phyloP scores from a whole-genome alignment of 176 grass and related monocot species.

The Phoenix roebelenii region DNA sequence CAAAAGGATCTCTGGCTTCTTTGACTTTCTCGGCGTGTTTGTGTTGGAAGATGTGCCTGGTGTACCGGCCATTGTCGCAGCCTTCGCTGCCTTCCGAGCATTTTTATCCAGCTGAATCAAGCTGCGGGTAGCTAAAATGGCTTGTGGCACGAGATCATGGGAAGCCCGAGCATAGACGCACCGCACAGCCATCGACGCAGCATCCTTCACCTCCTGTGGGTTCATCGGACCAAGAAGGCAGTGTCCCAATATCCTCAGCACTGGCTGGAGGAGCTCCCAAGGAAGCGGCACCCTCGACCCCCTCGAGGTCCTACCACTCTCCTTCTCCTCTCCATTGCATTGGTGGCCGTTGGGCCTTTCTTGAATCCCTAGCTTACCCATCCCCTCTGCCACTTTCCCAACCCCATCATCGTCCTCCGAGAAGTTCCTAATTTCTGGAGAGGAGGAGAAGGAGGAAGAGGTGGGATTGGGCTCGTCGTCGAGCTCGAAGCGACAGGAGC shows the following conservation, averaged over 20 bases:
- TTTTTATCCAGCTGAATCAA: conserved; percentile 91
- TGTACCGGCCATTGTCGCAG: conserved; percentile 6
- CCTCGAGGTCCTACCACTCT: conserved; percentile 7
- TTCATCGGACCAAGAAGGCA: conserved; percentile 81
- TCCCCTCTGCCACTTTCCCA: conserved; percentile 2
- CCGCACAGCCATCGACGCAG: conserved; percentile 52
- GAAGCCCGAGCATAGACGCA: conserved; percentile 78
- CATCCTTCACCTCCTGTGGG: conserved; percentile 56
- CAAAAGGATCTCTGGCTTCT: conserved; percentile 51
- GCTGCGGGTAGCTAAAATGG: conserved; percentile 77
- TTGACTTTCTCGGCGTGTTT: conserved; percentile 77
- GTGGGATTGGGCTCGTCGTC: conserved; percentile 32
- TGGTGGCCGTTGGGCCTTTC: conserved; percentile 11
- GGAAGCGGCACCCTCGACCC: conserved; percentile 71
- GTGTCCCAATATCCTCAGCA: conserved; percentile 87
- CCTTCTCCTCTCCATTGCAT: conserved; percentile 25
- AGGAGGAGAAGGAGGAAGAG: conserved; percentile 24
- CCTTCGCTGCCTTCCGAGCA: conserved; percentile 46
- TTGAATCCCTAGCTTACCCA: conserved; percentile 16
- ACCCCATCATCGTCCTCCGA: conserved; percentile 29
- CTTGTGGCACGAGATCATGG: conserved; percentile 78
- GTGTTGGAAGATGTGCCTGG: conserved; percentile 52
- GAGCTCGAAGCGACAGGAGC: conserved; percentile 72
- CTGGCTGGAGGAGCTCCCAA: conserved; percentile 88
- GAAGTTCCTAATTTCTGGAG: conserved; percentile 37